These are phyloP conservation scores for Fusarium clavum DNA, from an alignment of 2,329 filamentous ascomycete genomes.

Conservation along the genomic window DNA sequence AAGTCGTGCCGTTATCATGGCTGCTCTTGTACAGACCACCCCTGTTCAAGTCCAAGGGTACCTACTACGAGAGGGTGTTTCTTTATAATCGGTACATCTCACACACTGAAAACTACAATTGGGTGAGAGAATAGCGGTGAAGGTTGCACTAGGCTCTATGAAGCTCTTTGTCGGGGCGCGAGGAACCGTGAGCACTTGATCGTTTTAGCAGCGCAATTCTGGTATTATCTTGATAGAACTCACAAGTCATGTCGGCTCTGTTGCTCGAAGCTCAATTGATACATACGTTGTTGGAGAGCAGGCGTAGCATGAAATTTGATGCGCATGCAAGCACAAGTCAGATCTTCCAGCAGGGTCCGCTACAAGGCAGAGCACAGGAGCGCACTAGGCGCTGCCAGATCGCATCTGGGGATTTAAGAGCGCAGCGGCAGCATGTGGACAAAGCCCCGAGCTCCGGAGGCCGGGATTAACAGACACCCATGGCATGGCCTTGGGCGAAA, in stretches of 20 bases:
- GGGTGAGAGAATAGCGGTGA: constrained; percentile 45
- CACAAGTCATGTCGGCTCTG: constrained; percentile 8
- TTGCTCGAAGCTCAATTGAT: constrained; percentile 18
- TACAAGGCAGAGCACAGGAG: constrained; percentile 45
- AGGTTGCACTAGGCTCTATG: constrained; percentile 44
- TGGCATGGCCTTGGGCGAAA: constrained; percentile 38
- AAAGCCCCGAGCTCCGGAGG: constrained; percentile 43
- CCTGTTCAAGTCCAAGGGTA: constrained; percentile 32
- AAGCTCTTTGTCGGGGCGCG: constrained; percentile 37
- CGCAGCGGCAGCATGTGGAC: constrained; percentile 47
- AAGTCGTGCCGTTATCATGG: constrained; percentile 45
- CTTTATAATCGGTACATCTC: constrained; percentile 39
- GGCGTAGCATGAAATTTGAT: constrained; percentile 38
- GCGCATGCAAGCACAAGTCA: constrained; percentile 46
- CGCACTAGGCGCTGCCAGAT: constrained; percentile 49
- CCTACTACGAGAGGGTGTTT: constrained; percentile 39
- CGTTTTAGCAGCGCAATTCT: constrained; percentile 19
- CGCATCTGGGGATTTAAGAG: constrained; percentile 44
- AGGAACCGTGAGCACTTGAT: constrained; percentile 26
- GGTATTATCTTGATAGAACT: constrained; percentile 4
- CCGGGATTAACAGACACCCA: constrained; percentile 29
- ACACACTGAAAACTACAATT: constrained; percentile 40
- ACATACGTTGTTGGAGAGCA: constrained; percentile 19
- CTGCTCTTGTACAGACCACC: constrained; percentile 28
- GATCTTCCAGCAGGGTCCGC: constrained; percentile 43